These are phyloP conservation scores for Excoecaria cochinchinensis DNA, from an alignment of 345 rosid genomes.

Conservation along the genomic window DNA sequence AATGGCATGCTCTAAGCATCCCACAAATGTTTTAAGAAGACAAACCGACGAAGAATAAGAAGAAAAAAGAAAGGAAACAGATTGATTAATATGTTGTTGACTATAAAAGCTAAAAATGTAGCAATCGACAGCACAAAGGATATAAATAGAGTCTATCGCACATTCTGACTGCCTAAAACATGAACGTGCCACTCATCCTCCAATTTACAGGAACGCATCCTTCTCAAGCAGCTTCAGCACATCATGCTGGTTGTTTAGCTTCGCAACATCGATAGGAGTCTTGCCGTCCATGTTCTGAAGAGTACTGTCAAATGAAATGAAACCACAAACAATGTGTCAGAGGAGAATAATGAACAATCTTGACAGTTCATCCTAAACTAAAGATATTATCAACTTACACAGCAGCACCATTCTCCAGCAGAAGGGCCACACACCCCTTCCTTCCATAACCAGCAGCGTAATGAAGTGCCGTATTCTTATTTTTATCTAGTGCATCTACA, in stretches of 20 bases:
- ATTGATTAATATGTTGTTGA: neutral
- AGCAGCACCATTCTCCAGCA: slow-evolving; percentile 89
- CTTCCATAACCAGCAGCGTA: slow-evolving; percentile 98
- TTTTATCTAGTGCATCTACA: slow-evolving; percentile 91
- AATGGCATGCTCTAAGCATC: slow-evolving; percentile 12
- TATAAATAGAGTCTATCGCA: neutral
- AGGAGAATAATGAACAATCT: neutral
- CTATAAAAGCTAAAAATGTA: neutral
- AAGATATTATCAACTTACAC: slow-evolving; percentile 60
- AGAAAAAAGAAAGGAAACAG: neutral
- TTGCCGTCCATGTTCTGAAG: slow-evolving; percentile 95
- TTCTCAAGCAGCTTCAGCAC: slow-evolving; percentile 92
- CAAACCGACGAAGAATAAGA: neutral
- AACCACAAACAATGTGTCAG: neutral
- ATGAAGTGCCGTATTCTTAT: slow-evolving; percentile 95
- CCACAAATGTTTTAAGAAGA: neutral
- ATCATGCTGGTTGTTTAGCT: slow-evolving; percentile 86
- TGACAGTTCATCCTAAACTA: neutral
- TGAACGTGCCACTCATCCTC: neutral
- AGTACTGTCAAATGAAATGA: slow-evolving; percentile 47
- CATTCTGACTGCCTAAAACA: neutral
- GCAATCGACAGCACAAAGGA: neutral
- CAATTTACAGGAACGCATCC: slow-evolving; percentile 78
- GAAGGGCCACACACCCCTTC: slow-evolving; percentile 90
- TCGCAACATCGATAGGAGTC: slow-evolving; percentile 95